Base-by-base conservation (phyloP, 495 filamentous ascomycete species). In the Penicillium goetzii region DNA sequence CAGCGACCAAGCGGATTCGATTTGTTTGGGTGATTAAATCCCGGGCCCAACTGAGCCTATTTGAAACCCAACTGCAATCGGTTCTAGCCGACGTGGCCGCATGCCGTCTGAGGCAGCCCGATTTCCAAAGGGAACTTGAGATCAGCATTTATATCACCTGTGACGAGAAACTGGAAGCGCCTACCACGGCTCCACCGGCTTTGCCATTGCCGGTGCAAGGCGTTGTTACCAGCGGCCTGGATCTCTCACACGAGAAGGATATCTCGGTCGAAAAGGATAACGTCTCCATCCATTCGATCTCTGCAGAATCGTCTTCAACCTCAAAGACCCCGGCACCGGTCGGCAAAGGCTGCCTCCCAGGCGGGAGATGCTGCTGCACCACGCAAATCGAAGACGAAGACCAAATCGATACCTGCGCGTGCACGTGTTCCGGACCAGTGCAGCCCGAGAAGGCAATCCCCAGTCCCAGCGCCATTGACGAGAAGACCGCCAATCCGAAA, bases 21-120 rank as follows among this genome's bases (percentile, higher is more conserved):
- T 91, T 94, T 59, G 76, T 94, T 2, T 88, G 93, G 79, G 84
- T 91, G 23, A 85, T 94, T 41, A 90, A 86, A 64, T 84, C 86
- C 30, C 83, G 84, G 0, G 82, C 85, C 11, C 89, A 93, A 62
- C 74, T 90, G n/a, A 79, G 73, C 32, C 93, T 88, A 81, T 92
- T 92, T 63, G 80, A 84, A n/a, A 71, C 75, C 12, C 83, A 88
- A 62, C 75, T 96, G 3, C 78, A 81, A 19, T 78, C 84, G 41
- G 82, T 87, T 1, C 75, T 86, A 47, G 78, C 80, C 15, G 84
- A 83, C 25, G 82, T 88, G 28, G 72, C 76, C 19, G 64, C 67
- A 28, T 74, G 75, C 25, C 70, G 60, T 23, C 62, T 74, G 2
- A 68, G 66, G 17, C 60, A 71, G 41, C 58, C 68, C 9, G 67